Conservation (phyloP, 371 early-diverging fungal species). For the Entomophthora muscae region DNA sequence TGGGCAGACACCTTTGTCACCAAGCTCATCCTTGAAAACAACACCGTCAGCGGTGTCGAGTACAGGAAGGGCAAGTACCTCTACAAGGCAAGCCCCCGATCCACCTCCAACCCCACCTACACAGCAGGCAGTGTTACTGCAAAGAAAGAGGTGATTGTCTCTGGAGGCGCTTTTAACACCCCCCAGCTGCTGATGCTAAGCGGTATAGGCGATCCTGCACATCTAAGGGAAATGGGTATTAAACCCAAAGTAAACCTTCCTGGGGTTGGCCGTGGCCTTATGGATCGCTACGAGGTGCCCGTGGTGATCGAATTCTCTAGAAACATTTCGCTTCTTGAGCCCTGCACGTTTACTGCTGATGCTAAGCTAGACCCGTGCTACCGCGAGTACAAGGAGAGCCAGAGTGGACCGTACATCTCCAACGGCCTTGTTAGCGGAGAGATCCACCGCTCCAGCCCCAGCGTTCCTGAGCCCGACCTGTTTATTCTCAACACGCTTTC, state of each 20-base stretch:
- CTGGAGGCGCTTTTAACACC: conserved; percentile 15
- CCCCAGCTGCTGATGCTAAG: conserved; percentile 17
- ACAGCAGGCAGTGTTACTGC: conserved; percentile 9
- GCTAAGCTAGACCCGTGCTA: background rate
- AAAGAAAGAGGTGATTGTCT: conserved; percentile 15
- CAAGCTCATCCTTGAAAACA: background rate
- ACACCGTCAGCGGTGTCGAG: conserved; percentile 5
- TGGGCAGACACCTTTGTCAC: conserved; percentile 7
- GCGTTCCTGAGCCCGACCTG: background rate
- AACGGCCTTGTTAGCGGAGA: background rate
- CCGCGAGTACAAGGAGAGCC: background rate
- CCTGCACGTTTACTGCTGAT: background rate
- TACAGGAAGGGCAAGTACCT: conserved; percentile 2
- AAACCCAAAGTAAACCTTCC: background rate
- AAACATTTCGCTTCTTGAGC: background rate
- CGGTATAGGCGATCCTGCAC: conserved; percentile 12
- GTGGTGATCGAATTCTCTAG: background rate
- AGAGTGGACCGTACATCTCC: conserved; percentile 5
- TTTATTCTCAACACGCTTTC: background rate
- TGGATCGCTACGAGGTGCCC: conserved; percentile 1
- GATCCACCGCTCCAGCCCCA: background rate
- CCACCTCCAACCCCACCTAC: background rate
- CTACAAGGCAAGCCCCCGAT: conserved; percentile 5
- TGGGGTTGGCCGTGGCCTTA: conserved; percentile 4
- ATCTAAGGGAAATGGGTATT: conserved; percentile 4